Base-by-base conservation (phyloP, 192 early-diverging fungal species). In the Geosiphon pyriformis region DNA sequence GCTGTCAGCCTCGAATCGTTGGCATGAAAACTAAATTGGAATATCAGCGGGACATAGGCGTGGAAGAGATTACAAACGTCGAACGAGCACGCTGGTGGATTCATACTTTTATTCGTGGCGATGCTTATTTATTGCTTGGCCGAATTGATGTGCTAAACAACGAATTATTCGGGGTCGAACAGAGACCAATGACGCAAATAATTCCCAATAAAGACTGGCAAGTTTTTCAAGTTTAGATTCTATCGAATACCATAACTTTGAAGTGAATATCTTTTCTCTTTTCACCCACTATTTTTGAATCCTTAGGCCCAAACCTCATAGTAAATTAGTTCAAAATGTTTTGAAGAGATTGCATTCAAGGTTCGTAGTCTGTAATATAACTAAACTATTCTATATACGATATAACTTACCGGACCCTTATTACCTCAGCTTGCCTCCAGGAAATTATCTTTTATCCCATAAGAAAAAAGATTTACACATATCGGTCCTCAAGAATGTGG, bases 21-120 rank as follows among this genome's bases (percentile, higher is more conserved):
- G 32, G 57, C 18, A 27, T 77, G n/a, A 73, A 66, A 20, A 27
- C 72, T 0, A 77, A 77, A 59, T 57, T 77, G 12, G 75, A 77
- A 30, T 77, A 74, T 51, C 72, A 77, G 12, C 25, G 63, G 18
- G 51, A 70, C 33, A 11, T 55, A 22, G 65, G 61, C 20, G 47
- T 26, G 11, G 75, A 77, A 48, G 58, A 53, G 2, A 77, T 55
- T 17, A 71, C 72, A 23, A 60, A 50, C 23, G 3, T 30, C 11
- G 75, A 77, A 30, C 56, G 72, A 48, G 61, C 75, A 12, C 47
- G 51, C 3, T 51, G 60, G 22, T 77, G 75, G 75, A 59, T 77
- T 34, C 59, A 68, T 27, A 65, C 72, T 30, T 73, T 59, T 29
- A 47, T 77, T n/a, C 63, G 58, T 22, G 64, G 65, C 15, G 63